A percentile compares a stretch with the other conserved stretches of the same genome.
Conservation (phyloP, 2,329 filamentous ascomycete species). For the Aurifilum marmelostoma region DNA sequence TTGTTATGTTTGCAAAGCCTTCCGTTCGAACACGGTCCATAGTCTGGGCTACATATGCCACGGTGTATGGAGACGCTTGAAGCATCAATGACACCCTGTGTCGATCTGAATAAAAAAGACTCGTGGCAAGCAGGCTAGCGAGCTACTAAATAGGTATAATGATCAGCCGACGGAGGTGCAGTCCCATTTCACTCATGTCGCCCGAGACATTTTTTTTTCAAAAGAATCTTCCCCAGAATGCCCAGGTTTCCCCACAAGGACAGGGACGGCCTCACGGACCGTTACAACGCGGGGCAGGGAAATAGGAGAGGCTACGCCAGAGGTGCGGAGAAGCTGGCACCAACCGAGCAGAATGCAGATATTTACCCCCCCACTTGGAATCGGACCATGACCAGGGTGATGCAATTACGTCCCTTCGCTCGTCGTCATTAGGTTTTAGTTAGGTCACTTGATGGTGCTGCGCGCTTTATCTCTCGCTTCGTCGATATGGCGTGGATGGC, state of each 20-base stretch:
- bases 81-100: neutral
- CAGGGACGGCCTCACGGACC: too few species aligned
- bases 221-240: neutral
- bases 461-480: neutral
- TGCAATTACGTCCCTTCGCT: neutral
- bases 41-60: neutral
- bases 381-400: neutral
- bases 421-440: neutral
- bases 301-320: neutral
- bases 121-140: neutral
- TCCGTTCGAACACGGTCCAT: too few species aligned
- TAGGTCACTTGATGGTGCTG: neutral
- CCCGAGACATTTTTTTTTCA: slow-evolving; percentile 3
- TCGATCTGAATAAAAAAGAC: neutral
- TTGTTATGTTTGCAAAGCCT: too few species aligned
- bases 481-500: neutral
- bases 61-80: too few species aligned
- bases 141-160: neutral
- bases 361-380: neutral
- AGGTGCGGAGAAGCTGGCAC: neutral
- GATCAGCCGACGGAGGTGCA: neutral
- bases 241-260: neutral
- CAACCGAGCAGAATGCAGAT: neutral
- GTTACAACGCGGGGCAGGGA: neutral
- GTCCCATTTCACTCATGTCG: neutral